Conservation (phyloP, 2,329 filamentous ascomycete genomes). For the Colletotrichum sp. region DNA sequence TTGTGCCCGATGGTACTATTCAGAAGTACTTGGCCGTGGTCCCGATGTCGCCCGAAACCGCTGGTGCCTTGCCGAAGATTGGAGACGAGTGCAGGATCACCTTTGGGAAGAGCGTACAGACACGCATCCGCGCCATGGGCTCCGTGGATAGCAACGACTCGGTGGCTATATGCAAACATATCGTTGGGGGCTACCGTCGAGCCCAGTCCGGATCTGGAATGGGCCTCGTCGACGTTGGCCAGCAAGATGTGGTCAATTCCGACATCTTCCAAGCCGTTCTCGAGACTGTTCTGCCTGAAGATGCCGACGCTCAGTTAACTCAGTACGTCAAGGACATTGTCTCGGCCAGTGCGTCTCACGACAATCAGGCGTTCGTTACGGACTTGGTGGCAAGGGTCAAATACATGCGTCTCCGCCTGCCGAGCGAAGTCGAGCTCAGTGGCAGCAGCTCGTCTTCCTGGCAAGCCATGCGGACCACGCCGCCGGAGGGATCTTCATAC, state of each 20-base stretch:
- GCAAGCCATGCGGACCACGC: background rate
- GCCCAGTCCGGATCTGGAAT: background rate
- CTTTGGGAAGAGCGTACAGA: background rate
- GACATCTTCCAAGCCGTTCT: background rate
- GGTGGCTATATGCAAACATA: background rate
- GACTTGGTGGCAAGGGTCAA: background rate
- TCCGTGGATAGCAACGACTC: background rate
- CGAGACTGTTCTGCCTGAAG: background rate
- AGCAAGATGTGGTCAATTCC: background rate
- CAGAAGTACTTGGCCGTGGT: background rate
- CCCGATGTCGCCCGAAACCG: background rate
- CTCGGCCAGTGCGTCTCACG: background rate
- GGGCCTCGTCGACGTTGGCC: background rate
- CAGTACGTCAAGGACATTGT: background rate
- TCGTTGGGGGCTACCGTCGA: background rate
- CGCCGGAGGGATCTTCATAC: background rate
- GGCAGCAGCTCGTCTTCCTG: background rate
- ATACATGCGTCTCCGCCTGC: background rate
- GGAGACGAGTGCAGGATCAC: background rate
- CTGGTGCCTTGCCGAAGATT: background rate
- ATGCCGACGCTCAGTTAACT: background rate
- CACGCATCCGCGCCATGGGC: background rate
- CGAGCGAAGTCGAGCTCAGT: background rate
- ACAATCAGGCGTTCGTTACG: background rate
- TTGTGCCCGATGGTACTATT: background rate